These are phyloP conservation scores for Mycena polygramma DNA, from an alignment of 768 basidiomycete genomes.

Conservation along the genomic window DNA sequence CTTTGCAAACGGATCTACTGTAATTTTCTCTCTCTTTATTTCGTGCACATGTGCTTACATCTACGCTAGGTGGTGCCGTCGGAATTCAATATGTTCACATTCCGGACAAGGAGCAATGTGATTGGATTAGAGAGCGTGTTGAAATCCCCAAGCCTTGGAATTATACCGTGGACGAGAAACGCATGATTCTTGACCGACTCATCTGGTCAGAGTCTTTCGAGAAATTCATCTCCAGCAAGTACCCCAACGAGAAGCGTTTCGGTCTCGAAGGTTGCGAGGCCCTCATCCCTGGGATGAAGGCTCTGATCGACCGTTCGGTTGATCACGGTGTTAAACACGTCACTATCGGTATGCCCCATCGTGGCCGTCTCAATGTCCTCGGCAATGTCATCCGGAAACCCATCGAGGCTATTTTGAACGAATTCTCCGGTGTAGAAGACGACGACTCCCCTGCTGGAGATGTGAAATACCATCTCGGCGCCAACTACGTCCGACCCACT, in stretches of 20 bases:
- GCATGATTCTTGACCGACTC: constrained; percentile 98
- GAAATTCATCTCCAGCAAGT: constrained; percentile 98
- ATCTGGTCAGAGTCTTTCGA: constrained; percentile 99
- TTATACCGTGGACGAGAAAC: constrained; percentile 97
- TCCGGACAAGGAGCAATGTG: constrained; percentile 97
- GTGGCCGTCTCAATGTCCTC: constrained; percentile 97
- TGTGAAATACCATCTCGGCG: constrained; percentile 99
- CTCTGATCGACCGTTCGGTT: constrained; percentile 97
- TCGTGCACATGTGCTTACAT: neutral
- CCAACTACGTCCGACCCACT: constrained; percentile 98
- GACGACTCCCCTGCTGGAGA: constrained; percentile 92
- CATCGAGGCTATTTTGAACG: constrained; percentile 96
- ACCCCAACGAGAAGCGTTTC: constrained; percentile 99
- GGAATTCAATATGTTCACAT: constrained; percentile 97
- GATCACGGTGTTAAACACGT: constrained; percentile 96
- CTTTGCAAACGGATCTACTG: constrained; percentile 95
- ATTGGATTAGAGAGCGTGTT: constrained; percentile 98
- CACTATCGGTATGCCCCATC: constrained; percentile 99
- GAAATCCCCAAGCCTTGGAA: constrained; percentile 98
- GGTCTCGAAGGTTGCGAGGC: constrained; percentile 98
- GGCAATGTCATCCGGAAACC: constrained; percentile 99
- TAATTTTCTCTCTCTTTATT: constrained; percentile 54
- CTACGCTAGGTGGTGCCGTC: constrained; percentile 78
- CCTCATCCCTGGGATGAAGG: constrained; percentile 99
- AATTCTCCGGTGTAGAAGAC: constrained; percentile 85